Evolutionary conservation across 1,139 yeast genomes (phyloP).

Genomic region (Scheffersomyces illinoinensis): DNA sequence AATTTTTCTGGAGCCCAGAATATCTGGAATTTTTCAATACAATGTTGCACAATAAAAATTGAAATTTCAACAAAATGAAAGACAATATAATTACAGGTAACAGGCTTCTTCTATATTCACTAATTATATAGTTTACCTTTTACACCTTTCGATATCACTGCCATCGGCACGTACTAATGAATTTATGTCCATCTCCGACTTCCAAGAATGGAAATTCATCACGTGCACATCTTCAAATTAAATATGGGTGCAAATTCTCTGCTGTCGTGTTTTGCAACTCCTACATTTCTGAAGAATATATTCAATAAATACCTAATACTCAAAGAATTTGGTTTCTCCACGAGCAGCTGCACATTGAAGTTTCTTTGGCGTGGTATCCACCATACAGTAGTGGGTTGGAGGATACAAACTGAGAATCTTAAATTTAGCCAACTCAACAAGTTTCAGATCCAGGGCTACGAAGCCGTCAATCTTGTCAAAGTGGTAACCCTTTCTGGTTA

Average conservation of each 20-base stretch:
- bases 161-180: not conserved
- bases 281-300: not conserved
- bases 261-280: not conserved
- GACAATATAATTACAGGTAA: no score
- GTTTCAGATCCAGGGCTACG: not conserved
- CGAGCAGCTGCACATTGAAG: slow-evolving; percentile 8
- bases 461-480: not conserved
- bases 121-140: not conserved
- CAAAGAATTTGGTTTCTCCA: slow-evolving; percentile 2
- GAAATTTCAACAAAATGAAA: not conserved
- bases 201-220: not conserved
- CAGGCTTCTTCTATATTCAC: not conserved
- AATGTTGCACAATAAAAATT: not conserved
- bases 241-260: not conserved
- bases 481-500: not conserved
- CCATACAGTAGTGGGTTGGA: slow-evolving; percentile 13
- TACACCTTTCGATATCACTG: not conserved
- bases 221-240: not conserved
- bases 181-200: not conserved
- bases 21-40: not conserved
- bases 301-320: not conserved
- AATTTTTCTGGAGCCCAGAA: not conserved
- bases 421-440: not conserved
- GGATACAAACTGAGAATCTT: not conserved
- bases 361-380: slow-evolving; percentile 3